Base-by-base conservation (phyloP, 768 basidiomycete genomes). In the Cyathus striatus region DNA sequence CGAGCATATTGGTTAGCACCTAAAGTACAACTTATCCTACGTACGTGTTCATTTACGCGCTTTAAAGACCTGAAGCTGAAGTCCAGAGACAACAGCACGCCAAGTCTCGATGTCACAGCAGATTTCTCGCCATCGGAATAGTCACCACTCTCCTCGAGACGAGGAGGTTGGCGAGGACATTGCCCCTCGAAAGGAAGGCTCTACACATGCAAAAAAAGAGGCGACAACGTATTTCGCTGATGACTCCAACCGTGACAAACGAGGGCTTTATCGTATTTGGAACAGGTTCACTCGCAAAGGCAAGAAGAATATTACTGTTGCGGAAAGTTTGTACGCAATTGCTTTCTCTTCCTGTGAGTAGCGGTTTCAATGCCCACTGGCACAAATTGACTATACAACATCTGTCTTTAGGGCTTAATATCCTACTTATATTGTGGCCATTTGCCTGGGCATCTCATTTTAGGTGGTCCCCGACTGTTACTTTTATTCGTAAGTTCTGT, bases 401-500 rank as follows among this genome's bases (percentile, higher is more conserved):
- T 39, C 25, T 12, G 22, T 37, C 16, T 17, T 1, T 42, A 84
- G 81, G 75, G 72, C 57, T 84, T 16, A 84, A 84, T 51, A 12
- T 76, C 6, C 68, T 86, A 18, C 51, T 83, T 17, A 21, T 82
- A 1, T 65, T 79, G 47, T 68, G 83, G 4, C 83, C 83, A 0
- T 43, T 83, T 18, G 75, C 82, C 14, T 86, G 81, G 81, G 69
- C 64, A 7, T 68, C 74, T 0, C 76, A 83, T 53, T 83, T 79
- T 42, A 32, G 46, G 14, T 75, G 70, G 71, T 46, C 53, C 17
- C 50, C 59, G 45, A 51, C 48, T n/a, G 39, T 57, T 7, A 70
- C 70, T 6, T 82, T 80, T 49, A 54, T 66, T 23, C 57, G 76
- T 80, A 52, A 46, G 75, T 59, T n/a, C n/a, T n/a, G n/a, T n/a